phyloP scores from a whole-genome alignment of 352 stramenopile genomes.

The Phytophthora fragariaefolia region DNA sequence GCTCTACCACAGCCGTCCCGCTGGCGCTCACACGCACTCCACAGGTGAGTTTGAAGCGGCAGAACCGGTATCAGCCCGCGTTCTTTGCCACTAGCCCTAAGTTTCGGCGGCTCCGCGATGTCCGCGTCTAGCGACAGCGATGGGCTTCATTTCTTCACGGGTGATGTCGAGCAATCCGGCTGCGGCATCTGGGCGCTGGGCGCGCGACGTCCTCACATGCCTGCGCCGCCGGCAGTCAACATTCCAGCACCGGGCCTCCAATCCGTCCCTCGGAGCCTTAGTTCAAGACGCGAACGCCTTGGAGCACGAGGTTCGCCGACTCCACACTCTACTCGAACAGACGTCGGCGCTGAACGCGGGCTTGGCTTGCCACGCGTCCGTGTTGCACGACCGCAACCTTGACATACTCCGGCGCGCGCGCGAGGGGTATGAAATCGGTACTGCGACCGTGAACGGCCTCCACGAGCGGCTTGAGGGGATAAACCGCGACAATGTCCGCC shows the following conservation, averaged over 20 bases:
- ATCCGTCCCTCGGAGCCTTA: not conserved
- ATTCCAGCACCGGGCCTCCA: no score
- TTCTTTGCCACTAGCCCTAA: no score
- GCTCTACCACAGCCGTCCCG: no score
- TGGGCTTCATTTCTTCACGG: no score
- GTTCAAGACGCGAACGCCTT: not conserved
- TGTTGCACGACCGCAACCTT: slow-evolving; percentile 1
- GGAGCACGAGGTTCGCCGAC: not conserved
- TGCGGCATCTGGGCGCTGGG: not conserved
- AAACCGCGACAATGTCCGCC: not conserved
- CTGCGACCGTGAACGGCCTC: not conserved
- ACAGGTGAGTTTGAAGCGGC: no score
- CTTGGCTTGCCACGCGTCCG: not conserved
- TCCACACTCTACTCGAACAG: not conserved
- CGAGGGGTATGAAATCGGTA: not conserved
- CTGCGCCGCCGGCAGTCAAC: no score
- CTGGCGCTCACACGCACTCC: no score
- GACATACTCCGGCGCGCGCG: not conserved
- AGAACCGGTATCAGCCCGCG: no score
- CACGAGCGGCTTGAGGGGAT: no score
- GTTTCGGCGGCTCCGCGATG: no score
- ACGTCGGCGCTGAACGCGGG: not conserved
- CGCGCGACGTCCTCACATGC: not conserved
- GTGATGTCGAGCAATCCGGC: not conserved
- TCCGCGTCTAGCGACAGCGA: no score